These are phyloP conservation scores for Linaria vulgaris DNA, from an alignment of 257 asterid genomes.

Conservation along the genomic window DNA sequence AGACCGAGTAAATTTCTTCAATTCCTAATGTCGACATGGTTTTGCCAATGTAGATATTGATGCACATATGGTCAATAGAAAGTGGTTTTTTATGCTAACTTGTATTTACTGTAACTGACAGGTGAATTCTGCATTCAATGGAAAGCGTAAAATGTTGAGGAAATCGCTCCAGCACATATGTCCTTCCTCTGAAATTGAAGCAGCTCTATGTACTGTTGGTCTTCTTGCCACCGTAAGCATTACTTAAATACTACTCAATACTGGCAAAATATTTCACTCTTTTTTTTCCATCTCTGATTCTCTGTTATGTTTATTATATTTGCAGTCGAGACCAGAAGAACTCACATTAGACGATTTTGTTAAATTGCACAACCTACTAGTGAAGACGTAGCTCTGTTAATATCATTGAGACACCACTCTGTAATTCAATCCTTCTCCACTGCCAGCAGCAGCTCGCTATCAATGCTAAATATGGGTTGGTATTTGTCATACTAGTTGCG, in stretches of 20 bases:
- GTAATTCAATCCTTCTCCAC: not conserved
- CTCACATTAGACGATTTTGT: conserved; percentile 80
- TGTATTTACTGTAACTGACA: conserved; percentile 23
- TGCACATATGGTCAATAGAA: not conserved
- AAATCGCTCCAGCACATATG: conserved; percentile 86
- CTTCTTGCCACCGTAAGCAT: conserved; percentile 72
- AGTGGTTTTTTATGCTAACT: not conserved
- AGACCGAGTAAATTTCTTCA: no score
- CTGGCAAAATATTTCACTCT: not conserved
- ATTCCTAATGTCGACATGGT: no score
- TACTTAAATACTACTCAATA: not conserved
- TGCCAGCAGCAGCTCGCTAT: not conserved
- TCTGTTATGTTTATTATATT: conserved; percentile 1
- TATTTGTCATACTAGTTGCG: no score
- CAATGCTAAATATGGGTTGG: not conserved
- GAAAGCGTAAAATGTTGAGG: conserved; percentile 92
- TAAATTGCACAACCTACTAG: conserved; percentile 58
- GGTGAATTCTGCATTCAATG: conserved; percentile 97
- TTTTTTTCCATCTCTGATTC: conserved; percentile 4
- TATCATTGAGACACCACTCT: not conserved
- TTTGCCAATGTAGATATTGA: no score
- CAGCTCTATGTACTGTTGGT: conserved; percentile 60
- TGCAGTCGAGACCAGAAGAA: conserved; percentile 97
- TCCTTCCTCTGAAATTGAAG: conserved; percentile 70
- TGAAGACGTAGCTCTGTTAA: conserved; percentile 33